Conservation (phyloP, 1,284 basidiomycete genomes). For the Trichosporon ovoides region DNA sequence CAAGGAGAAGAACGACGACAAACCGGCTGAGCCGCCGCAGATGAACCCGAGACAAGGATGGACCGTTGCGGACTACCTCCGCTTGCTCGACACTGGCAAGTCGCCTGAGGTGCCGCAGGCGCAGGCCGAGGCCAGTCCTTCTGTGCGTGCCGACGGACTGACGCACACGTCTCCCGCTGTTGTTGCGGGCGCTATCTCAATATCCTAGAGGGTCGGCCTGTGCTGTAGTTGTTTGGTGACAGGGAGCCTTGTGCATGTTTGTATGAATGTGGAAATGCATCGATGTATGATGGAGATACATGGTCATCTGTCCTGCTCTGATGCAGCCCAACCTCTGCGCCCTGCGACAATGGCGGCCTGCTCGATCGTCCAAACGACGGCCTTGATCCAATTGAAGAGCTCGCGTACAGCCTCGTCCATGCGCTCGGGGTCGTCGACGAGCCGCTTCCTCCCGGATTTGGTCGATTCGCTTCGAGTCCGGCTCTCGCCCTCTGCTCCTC, state of each 20-base stretch:
- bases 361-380: conserved; percentile 48
- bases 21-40: background rate
- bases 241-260: background rate
- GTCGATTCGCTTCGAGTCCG: background rate
- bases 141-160: background rate
- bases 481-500: background rate
- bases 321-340: conserved; percentile 22
- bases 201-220: background rate
- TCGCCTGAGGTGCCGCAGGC: background rate
- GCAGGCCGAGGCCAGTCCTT: background rate
- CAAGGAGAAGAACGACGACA: conserved; percentile 12
- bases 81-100: conserved; percentile 34
- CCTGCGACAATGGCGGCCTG: conserved; percentile 46
- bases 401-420: conserved; percentile 46
- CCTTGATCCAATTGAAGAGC: conserved; percentile 50
- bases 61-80: conserved; percentile 33
- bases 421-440: conserved; percentile 40
- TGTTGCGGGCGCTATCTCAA: background rate
- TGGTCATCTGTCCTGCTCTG: background rate
- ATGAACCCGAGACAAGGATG: conserved; percentile 32
- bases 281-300: background rate
- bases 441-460: conserved; percentile 12
- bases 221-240: too few species aligned
- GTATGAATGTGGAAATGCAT: background rate
- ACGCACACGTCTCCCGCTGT: background rate